phyloP scores from a whole-genome alignment of 2,329 filamentous ascomycete species.

The Pyricularia sp. region DNA sequence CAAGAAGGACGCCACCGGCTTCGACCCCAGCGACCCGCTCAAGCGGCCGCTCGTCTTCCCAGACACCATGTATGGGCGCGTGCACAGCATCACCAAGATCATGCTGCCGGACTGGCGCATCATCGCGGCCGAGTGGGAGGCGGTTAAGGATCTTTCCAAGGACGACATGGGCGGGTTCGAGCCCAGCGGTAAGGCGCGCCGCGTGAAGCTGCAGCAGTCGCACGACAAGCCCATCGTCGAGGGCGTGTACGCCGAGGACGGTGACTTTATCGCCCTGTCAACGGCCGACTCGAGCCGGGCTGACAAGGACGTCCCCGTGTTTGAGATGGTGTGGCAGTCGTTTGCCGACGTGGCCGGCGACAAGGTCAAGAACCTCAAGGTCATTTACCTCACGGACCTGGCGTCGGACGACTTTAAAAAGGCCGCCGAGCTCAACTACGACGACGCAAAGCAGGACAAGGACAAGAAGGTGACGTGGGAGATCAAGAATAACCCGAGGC shows the following conservation, averaged over 20 bases:
- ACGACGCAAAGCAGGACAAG: background rate
- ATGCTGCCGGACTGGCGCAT: background rate
- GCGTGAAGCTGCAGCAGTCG: background rate
- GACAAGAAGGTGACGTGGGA: background rate
- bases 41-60: background rate
- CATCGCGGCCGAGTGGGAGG: background rate
- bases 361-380: background rate
- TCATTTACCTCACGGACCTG: background rate
- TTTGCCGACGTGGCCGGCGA: background rate
- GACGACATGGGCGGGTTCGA: background rate
- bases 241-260: background rate
- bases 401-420: background rate
- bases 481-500: background rate
- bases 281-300: background rate
- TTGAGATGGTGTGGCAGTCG: background rate
- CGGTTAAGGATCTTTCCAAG: background rate
- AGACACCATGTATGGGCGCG: background rate
- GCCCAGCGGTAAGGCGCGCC: background rate
- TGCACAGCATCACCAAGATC: background rate
- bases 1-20: background rate
- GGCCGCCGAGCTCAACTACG: background rate
- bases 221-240: background rate
- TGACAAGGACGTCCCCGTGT: background rate
- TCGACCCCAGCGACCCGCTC: background rate
- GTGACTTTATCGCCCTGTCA: background rate